These are phyloP conservation scores for Aspergillus bridgeri DNA, from an alignment of 495 filamentous ascomycete genomes.

Conservation along the genomic window DNA sequence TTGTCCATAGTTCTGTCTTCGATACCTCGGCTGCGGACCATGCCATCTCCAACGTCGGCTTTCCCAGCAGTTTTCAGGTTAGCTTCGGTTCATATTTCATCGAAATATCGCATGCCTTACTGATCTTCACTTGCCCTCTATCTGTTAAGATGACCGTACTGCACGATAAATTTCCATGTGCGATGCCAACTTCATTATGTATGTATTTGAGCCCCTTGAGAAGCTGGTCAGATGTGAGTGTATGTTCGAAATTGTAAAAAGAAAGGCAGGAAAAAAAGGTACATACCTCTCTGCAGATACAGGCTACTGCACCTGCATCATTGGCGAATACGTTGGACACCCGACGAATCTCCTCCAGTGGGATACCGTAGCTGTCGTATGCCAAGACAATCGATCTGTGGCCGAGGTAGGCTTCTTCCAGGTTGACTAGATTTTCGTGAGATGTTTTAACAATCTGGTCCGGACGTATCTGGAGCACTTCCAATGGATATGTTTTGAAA, in stretches of 20 bases:
- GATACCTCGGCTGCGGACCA: background rate
- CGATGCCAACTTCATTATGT: slow-evolving; percentile 9
- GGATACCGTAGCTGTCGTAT: slow-evolving; percentile 10
- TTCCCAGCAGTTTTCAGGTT: background rate
- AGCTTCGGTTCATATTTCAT: background rate
- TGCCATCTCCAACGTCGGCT: slow-evolving; percentile 10
- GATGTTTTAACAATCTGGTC: slow-evolving; percentile 7
- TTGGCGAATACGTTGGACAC: slow-evolving; percentile 5
- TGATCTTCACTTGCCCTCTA: slow-evolving; percentile 7
- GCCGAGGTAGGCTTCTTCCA: slow-evolving; percentile 9
- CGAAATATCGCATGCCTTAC: background rate
- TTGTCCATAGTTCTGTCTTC: slow-evolving; percentile 1
- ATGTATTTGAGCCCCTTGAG: slow-evolving; percentile 10
- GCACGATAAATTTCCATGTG: slow-evolving; percentile 11
- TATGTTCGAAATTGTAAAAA: background rate
- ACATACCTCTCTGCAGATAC: slow-evolving; percentile 10
- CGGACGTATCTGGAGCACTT: slow-evolving; percentile 2
- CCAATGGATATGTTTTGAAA: slow-evolving; percentile 8
- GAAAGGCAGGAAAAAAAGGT: background rate
- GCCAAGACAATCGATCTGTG: slow-evolving; percentile 5
- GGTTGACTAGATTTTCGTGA: slow-evolving; percentile 11
- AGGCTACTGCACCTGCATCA: slow-evolving; percentile 7
- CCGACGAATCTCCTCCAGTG: slow-evolving; percentile 7
- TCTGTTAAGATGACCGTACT: slow-evolving; percentile 9
- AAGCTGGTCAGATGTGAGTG: background rate